These are phyloP conservation scores for Suhomyces terraborum DNA, from an alignment of 1,139 yeast species.

Conservation along the genomic window DNA sequence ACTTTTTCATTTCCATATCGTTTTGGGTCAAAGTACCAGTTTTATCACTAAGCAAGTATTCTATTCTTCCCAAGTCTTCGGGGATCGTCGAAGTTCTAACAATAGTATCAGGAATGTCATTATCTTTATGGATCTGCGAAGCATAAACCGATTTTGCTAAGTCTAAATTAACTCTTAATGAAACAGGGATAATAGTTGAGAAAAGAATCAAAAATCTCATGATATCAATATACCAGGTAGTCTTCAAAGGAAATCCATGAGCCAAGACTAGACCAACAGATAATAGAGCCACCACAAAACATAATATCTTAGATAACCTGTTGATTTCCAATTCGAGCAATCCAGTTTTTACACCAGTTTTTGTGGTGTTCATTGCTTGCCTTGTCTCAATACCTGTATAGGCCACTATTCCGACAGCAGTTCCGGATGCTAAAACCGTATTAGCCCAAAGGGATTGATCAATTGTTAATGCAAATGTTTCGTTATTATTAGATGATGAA, in stretches of 20 bases:
- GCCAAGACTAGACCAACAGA: slow-evolving; percentile 77
- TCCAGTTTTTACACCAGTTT: slow-evolving; percentile 89
- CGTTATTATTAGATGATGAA: slow-evolving; percentile 35
- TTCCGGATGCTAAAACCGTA: slow-evolving; percentile 92
- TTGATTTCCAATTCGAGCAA: slow-evolving; percentile 89
- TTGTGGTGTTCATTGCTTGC: slow-evolving; percentile 90
- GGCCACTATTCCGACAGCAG: slow-evolving; percentile 81
- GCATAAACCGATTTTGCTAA: slow-evolving; percentile 96
- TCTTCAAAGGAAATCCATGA: slow-evolving; percentile 66
- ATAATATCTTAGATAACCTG: slow-evolving; percentile 80
- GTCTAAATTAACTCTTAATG: slow-evolving; percentile 90
- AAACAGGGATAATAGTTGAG: slow-evolving; percentile 94
- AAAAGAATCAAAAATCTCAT: slow-evolving; percentile 88
- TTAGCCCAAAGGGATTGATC: slow-evolving; percentile 99
- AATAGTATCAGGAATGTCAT: slow-evolving; percentile 76
- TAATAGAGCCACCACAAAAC: slow-evolving; percentile 79
- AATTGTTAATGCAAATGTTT: slow-evolving; percentile 68
- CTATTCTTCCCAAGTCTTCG: slow-evolving; percentile 95
- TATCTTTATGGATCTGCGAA: slow-evolving; percentile 88
- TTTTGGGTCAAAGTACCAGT: slow-evolving; percentile 98
- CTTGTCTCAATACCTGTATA: slow-evolving; percentile 94
- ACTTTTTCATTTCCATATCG: slow-evolving; percentile 94
- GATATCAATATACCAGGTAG: slow-evolving; percentile 84
- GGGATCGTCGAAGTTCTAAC: slow-evolving; percentile 98
- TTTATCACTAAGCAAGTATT: slow-evolving; percentile 87